Conservation (phyloP, 2,329 filamentous ascomycete species). For the Pseudogymnoascus verrucosus region DNA sequence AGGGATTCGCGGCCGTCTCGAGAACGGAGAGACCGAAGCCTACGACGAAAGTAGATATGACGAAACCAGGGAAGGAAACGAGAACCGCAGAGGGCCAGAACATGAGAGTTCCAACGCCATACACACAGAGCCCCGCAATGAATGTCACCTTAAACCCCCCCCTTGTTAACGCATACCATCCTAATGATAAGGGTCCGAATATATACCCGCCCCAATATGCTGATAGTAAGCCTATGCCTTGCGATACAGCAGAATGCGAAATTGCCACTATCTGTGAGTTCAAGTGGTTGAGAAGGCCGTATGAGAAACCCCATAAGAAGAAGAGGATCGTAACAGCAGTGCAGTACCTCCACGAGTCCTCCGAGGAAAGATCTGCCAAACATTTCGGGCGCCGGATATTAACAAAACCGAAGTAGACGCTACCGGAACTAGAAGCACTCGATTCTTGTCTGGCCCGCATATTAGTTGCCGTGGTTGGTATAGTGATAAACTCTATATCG, state of each 20-base stretch:
- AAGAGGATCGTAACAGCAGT: slow-evolving; percentile 70
- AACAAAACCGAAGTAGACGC: slow-evolving; percentile 66
- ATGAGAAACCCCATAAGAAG: slow-evolving; percentile 80
- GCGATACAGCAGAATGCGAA: slow-evolving; percentile 43
- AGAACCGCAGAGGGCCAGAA: slow-evolving; percentile 75
- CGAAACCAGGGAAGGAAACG: slow-evolving; percentile 69
- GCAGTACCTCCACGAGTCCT: slow-evolving; percentile 61
- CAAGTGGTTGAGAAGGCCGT: slow-evolving; percentile 73
- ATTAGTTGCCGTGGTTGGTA: slow-evolving; percentile 11
- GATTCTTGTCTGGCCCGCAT: slow-evolving; percentile 6
- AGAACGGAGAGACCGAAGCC: slow-evolving; percentile 68
- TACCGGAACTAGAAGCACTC: background rate
- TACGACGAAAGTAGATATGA: slow-evolving; percentile 64
- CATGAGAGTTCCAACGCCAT: slow-evolving; percentile 66
- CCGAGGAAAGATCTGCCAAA: slow-evolving; percentile 54
- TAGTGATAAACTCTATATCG: slow-evolving; percentile 24
- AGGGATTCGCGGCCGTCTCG: slow-evolving; percentile 74
- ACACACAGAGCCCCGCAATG: slow-evolving; percentile 64
- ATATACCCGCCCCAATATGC: slow-evolving; percentile 66
- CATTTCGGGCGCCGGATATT: slow-evolving; percentile 59
- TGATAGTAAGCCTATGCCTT: slow-evolving; percentile 61
- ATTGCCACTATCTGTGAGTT: slow-evolving; percentile 65
- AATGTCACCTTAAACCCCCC: slow-evolving; percentile 70
- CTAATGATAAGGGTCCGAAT: slow-evolving; percentile 57
- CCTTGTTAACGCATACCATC: slow-evolving; percentile 59